Conservation (phyloP, 140 eudicot species). For the Erigeron philadelphicus region DNA sequence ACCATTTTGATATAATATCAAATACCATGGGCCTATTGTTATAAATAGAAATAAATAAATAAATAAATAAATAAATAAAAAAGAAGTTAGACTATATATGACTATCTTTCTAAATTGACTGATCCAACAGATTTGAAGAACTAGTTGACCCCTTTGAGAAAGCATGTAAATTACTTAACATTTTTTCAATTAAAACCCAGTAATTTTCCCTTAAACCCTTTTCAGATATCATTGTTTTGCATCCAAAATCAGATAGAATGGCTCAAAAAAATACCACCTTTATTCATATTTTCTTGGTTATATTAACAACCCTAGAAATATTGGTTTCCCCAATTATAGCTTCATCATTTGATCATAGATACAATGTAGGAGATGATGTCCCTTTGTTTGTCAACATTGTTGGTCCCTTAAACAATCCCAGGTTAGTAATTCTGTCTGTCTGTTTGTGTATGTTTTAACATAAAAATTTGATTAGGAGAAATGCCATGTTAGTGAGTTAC, state of each 20-base stretch:
- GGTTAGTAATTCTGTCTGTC: slow-evolving; percentile 33
- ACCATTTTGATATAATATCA: too few species aligned
- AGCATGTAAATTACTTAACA: slow-evolving; percentile 19
- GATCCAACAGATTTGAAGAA: slow-evolving; percentile 25
- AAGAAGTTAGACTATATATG: too few species aligned
- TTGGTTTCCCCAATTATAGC: slow-evolving; percentile 28
- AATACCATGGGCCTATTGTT: too few species aligned
- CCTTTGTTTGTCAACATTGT: slow-evolving; percentile 60
- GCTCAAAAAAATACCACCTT: slow-evolving; percentile 3
- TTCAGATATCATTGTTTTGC: background rate
- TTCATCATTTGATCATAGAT: slow-evolving; percentile 38
- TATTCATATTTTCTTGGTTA: slow-evolving; percentile 14
- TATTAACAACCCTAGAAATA: slow-evolving; percentile 19
- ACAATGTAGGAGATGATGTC: slow-evolving; percentile 65
- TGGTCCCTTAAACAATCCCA: slow-evolving; percentile 81
- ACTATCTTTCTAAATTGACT: too few species aligned
- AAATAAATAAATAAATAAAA: too few species aligned
- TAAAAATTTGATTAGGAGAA: background rate
- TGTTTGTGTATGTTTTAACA: background rate
- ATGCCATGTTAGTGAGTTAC: background rate
- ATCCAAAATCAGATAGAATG: slow-evolving; percentile 19
- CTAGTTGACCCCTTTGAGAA: slow-evolving; percentile 23
- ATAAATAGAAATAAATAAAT: too few species aligned
- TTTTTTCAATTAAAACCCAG: slow-evolving; percentile 11
- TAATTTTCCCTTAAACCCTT: slow-evolving; percentile 17